Conservation (phyloP, 768 basidiomycete species). For the Dioszegia aurantiaca region DNA sequence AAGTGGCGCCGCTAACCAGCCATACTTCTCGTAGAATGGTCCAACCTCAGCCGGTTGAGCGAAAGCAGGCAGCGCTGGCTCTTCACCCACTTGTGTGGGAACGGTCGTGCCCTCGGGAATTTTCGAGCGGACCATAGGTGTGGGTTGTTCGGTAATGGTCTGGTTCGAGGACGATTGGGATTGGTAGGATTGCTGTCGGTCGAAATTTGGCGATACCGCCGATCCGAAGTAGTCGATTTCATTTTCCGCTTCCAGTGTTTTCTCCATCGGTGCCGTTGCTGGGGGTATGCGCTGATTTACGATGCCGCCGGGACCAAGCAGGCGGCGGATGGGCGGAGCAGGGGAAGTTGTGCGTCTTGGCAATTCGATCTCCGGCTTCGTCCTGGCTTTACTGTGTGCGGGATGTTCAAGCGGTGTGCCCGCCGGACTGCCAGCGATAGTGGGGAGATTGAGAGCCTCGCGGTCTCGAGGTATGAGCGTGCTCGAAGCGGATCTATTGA, state of each 20-base stretch:
- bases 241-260: conserved; percentile 62
- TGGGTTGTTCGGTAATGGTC: conserved; percentile 26
- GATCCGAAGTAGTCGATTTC: conserved; percentile 44
- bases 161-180: conserved; percentile 34
- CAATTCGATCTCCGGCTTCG: conserved; percentile 47
- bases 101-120: conserved; percentile 1
- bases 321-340: conserved; percentile 22
- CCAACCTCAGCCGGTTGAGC: conserved; percentile 30
- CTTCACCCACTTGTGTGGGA: not conserved
- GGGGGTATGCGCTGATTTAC: conserved; percentile 39
- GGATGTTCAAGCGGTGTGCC: conserved; percentile 55
- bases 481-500: conserved; percentile 50
- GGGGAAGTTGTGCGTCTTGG: not conserved
- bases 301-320: conserved; percentile 15
- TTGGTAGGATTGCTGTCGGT: conserved; percentile 11
- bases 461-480: conserved; percentile 54
- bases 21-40: conserved; percentile 39
- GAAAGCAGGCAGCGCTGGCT: conserved; percentile 12
- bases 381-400: conserved; percentile 28
- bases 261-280: conserved; percentile 58
- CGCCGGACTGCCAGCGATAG: conserved; percentile 40
- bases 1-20: conserved; percentile 67
- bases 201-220: conserved; percentile 20
- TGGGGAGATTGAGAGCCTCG: conserved; percentile 34
- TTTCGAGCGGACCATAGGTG: conserved; percentile 10